phyloP scores from a whole-genome alignment of 176 grass and related monocot species.

The Aegilops bicornis region DNA sequence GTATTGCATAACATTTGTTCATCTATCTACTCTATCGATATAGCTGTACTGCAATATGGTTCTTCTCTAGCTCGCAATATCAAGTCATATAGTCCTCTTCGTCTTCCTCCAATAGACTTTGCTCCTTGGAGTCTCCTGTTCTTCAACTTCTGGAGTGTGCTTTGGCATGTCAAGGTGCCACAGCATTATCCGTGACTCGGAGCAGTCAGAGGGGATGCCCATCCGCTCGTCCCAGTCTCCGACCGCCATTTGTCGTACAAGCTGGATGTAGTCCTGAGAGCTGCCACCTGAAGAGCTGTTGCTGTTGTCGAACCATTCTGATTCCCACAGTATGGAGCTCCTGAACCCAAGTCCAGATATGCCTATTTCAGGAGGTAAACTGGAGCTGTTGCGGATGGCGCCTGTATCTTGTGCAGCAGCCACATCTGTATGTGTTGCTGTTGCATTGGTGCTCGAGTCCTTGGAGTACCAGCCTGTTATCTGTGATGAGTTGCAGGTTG shows the following conservation, averaged over 20 bases:
- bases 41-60: background rate
- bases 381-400: background rate
- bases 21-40: background rate
- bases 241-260: constrained; percentile 28
- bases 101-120: background rate
- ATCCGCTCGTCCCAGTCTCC: constrained; percentile 18
- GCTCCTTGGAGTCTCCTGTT: background rate
- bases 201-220: constrained; percentile 48
- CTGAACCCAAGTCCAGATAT: constrained; percentile 54
- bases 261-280: constrained; percentile 51
- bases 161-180: constrained; percentile 63
- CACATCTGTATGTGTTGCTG: background rate
- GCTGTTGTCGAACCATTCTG: constrained; percentile 7
- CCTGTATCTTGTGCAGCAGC: background rate
- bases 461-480: constrained; percentile 51
- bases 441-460: constrained; percentile 19
- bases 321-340: constrained; percentile 75
- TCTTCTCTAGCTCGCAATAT: background rate
- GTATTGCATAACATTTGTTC: background rate
- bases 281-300: constrained; percentile 22
- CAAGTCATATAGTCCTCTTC: constrained; percentile 7
- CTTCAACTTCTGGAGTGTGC: constrained; percentile 8
- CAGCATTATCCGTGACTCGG: constrained; percentile 38
- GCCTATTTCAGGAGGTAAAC: constrained; percentile 31
- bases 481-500: constrained; percentile 50